phyloP scores from a whole-genome alignment of 139 green algal genomes.

The Coelastrella sp. region DNA sequence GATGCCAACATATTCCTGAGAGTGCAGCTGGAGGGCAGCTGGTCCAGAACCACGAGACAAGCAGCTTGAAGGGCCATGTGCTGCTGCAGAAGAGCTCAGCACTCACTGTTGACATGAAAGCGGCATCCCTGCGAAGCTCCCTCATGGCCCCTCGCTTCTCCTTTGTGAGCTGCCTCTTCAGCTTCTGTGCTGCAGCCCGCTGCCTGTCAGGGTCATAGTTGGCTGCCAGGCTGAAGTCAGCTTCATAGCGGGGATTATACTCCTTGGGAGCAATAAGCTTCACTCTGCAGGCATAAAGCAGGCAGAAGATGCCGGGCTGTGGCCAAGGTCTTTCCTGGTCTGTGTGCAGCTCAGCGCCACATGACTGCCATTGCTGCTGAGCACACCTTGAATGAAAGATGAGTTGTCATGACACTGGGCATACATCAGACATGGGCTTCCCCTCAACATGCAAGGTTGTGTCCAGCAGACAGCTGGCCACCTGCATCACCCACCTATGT shows the following conservation, averaged over 20 bases:
- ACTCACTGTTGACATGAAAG: slow-evolving; percentile 76
- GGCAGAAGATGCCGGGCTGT: not conserved
- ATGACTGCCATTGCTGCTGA: not conserved
- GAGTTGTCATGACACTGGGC: too few species aligned
- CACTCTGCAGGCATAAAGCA: slow-evolving; percentile 9
- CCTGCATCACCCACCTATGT: slow-evolving; percentile 18
- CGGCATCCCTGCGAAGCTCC: slow-evolving; percentile 91
- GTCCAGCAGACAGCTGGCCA: not conserved
- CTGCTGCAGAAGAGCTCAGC: not conserved
- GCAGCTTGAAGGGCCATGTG: not conserved
- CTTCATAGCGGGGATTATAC: slow-evolving; percentile 95
- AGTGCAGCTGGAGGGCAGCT: not conserved
- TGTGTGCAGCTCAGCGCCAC: not conserved
- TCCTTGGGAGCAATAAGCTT: slow-evolving; percentile 46
- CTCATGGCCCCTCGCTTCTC: slow-evolving; percentile 83
- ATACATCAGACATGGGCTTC: too few species aligned
- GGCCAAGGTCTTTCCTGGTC: too few species aligned
- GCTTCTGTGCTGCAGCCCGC: slow-evolving; percentile 65
- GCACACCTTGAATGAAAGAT: not conserved
- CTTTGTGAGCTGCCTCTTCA: slow-evolving; percentile 77
- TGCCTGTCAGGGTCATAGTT: slow-evolving; percentile 82
- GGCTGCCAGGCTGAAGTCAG: slow-evolving; percentile 67
- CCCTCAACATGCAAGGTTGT: not conserved
- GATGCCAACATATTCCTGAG: not conserved
- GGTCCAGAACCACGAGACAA: not conserved